Evolutionary conservation across 2,329 filamentous ascomycete genomes (phyloP), one percentile per base, ranked within the genome.

Genomic region (Fusarium keratoplasticum): DNA sequence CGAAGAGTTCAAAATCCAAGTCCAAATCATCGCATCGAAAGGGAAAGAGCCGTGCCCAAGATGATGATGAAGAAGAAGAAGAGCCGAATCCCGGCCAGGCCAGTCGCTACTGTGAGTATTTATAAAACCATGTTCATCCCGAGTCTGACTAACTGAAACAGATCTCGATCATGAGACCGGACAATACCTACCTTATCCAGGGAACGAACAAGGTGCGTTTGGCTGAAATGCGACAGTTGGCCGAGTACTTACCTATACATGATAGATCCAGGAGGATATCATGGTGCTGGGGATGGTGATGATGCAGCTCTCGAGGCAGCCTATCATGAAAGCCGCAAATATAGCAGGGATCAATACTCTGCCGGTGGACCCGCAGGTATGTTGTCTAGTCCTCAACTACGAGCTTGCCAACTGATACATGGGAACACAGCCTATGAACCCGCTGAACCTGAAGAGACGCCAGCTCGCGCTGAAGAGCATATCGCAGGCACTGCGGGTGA

Each of bases 381-480:
- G 72, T 29, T 42, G 44, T 20, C 18, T 27, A 3, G 10, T 22
- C 10, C 5, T 31, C 31, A 27, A 20, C 6, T 9, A 13, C 50
- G 20, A 54, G 25, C 18, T 27, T n/a, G 14, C 2, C 27, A 25
- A 27, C 52, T 74, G 58, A 74, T 38, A 18, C 10, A 16, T 36
- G 22, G 27, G 4, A 8, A n/a, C 22, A 18, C 40, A 55, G 61
- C 54, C 31, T 54, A 80, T 4, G 80, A 81, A 13, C 54, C 33
- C 16, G 77, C 80, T 20, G 76, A 80, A 31, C 74, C 74, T 4
- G 72, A 74, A 22, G 61, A 72, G 29, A 78, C 74, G 9, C 74
- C 25, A 27, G 11, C 77, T 58, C 64, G 31, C 52, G 47, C 63
- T 65, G 57, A 38, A 58, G 63, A 70, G n/a, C 67, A 75, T 38